A percentile compares a stretch with the other conserved stretches of the same genome.
phyloP scores from a whole-genome alignment of 345 rosid species.

The Trapa incisa region DNA sequence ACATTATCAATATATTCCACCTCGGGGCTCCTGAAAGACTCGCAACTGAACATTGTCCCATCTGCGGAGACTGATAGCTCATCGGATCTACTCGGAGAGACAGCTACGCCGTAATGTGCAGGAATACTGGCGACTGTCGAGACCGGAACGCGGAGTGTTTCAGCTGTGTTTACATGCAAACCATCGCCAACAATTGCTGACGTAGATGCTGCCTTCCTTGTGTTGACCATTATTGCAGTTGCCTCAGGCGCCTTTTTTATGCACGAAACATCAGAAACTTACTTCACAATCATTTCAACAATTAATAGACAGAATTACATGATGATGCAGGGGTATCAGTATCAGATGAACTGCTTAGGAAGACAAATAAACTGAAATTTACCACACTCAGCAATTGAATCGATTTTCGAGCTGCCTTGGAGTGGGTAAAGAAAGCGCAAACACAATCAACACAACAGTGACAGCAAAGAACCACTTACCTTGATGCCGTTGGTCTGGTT shows the following conservation, averaged over 20 bases:
- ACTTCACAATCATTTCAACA: background rate
- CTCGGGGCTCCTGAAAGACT: constrained; percentile 76
- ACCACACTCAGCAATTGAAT: background rate
- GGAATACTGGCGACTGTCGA: constrained; percentile 9
- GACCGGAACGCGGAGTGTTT: constrained; percentile 1
- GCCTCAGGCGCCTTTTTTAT: constrained; percentile 34
- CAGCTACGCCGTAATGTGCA: constrained; percentile 20
- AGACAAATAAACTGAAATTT: background rate
- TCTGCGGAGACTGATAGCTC: constrained; percentile 51
- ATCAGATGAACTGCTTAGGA: background rate
- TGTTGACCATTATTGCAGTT: constrained; percentile 33
- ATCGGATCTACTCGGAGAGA: constrained; percentile 54
- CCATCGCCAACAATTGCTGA: constrained; percentile 16
- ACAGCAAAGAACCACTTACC: constrained; percentile 22
- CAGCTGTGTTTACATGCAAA: constrained; percentile 23
- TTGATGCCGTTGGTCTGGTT: constrained; percentile 33
- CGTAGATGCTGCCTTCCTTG: constrained; percentile 33
- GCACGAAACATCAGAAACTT: background rate
- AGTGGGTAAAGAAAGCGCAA: background rate
- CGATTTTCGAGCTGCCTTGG: background rate
- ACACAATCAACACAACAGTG: background rate
- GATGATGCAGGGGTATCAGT: too few species aligned
- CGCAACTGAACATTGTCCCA: constrained; percentile 67
- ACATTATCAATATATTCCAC: constrained; percentile 57
- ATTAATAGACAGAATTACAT: background rate